Percentiles rank a stretch among this genome's conserved stretches.
phyloP scores from a whole-genome alignment of 345 rosid genomes.

The Angophora floribunda region DNA sequence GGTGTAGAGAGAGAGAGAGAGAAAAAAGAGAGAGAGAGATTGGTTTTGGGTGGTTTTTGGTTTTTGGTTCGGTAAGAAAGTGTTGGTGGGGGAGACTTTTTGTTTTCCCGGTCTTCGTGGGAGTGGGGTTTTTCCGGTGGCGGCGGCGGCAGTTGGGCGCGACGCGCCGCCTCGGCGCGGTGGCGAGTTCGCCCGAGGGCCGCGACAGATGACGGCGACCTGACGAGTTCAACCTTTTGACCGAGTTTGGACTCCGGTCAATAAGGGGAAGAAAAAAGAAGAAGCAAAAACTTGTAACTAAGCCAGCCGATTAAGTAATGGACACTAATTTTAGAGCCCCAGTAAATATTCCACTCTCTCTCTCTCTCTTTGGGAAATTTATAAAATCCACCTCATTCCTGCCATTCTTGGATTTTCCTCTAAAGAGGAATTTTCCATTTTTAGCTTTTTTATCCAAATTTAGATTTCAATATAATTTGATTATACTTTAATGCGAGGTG shows the following conservation, averaged over 20 bases:
- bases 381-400: neutral
- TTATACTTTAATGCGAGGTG: neutral
- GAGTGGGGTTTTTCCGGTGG: neutral
- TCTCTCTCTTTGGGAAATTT: neutral
- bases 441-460: neutral
- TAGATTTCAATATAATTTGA: neutral
- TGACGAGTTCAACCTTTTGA: neutral
- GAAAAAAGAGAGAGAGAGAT: neutral
- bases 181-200: neutral
- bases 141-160: neutral
- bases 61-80: slow-evolving; percentile 54
- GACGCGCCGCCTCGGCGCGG: neutral
- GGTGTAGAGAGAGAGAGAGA: neutral
- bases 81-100: slow-evolving; percentile 29
- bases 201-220: neutral
- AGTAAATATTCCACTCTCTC: neutral
- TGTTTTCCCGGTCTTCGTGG: neutral
- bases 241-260: neutral
- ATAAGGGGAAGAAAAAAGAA: no score
- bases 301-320: neutral
- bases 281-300: neutral
- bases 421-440: neutral
- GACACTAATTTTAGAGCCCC: neutral
- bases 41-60: neutral
- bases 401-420: neutral